Conservation (phyloP, 306 rosid genomes). For the Morella rubra region DNA sequence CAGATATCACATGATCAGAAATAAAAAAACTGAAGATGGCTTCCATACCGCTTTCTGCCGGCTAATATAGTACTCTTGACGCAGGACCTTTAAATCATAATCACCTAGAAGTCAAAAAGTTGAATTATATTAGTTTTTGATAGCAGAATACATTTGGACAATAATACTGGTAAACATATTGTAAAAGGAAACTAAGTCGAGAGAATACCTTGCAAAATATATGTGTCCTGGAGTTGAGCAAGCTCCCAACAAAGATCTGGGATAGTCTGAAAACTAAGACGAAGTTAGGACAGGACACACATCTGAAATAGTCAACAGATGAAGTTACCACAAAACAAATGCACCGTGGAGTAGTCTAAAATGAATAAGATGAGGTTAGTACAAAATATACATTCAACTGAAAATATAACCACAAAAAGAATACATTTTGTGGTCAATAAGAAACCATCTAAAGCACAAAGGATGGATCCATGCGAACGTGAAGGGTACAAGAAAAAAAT, state of each 20-base stretch:
- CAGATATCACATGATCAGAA: constrained; percentile 14
- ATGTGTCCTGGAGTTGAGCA: constrained; percentile 97
- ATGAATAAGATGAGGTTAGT: neutral
- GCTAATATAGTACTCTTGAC: constrained; percentile 90
- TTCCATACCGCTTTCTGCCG: constrained; percentile 77
- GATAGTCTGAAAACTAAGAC: constrained; percentile 53
- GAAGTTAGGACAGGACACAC: no score
- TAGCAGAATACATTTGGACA: constrained; percentile 5
- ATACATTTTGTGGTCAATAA: constrained; percentile 12
- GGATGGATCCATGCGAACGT: constrained; percentile 3
- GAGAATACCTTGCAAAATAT: constrained; percentile 82
- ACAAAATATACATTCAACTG: constrained; percentile 13
- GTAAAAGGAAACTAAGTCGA: neutral
- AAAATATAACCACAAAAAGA: constrained; percentile 14
- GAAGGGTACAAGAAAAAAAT: neutral
- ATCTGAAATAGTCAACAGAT: no score
- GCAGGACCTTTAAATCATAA: constrained; percentile 97
- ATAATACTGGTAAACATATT: constrained; percentile 1
- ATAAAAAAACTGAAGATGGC: constrained; percentile 15
- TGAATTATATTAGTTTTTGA: constrained; percentile 25
- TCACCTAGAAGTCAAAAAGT: constrained; percentile 63
- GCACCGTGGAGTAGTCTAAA: no score
- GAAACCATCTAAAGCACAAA: constrained; percentile 3
- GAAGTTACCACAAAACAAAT: no score
- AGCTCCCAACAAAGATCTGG: constrained; percentile 97